phyloP scores from a whole-genome alignment of 805 yeast species.

The Saccharomyces paradoxus region DNA sequence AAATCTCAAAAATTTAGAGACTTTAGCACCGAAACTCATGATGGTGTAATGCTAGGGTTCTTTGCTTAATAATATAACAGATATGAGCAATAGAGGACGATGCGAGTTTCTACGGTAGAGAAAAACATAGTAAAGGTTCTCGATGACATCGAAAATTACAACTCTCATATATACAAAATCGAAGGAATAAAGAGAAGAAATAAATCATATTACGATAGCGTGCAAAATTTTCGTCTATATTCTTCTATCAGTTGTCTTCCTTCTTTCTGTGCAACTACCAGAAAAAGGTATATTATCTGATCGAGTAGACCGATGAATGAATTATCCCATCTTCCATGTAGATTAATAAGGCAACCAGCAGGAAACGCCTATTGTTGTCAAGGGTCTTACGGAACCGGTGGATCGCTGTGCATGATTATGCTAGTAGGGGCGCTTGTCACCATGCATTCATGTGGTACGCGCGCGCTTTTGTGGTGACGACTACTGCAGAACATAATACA shows the following conservation, averaged over 20 bases:
- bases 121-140: background rate
- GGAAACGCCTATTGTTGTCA: background rate
- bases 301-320: background rate
- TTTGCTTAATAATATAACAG: background rate
- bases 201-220: background rate
- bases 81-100: background rate
- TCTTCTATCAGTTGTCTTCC: background rate
- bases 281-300: background rate
- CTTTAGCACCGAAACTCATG: background rate
- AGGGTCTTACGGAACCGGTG: background rate
- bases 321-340: background rate
- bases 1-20: constrained; percentile 5
- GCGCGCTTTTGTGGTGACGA: background rate
- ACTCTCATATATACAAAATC: background rate
- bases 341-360: background rate
- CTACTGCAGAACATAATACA: background rate
- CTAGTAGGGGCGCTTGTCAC: background rate
- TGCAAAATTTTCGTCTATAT: background rate
- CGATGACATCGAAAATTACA: background rate
- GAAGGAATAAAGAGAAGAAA: background rate
- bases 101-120: background rate
- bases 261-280: background rate
- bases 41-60: background rate
- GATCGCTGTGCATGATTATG: background rate
- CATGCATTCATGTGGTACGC: background rate